phyloP scores from a whole-genome alignment of 768 basidiomycete species.

The Chalciporus piperatus region DNA sequence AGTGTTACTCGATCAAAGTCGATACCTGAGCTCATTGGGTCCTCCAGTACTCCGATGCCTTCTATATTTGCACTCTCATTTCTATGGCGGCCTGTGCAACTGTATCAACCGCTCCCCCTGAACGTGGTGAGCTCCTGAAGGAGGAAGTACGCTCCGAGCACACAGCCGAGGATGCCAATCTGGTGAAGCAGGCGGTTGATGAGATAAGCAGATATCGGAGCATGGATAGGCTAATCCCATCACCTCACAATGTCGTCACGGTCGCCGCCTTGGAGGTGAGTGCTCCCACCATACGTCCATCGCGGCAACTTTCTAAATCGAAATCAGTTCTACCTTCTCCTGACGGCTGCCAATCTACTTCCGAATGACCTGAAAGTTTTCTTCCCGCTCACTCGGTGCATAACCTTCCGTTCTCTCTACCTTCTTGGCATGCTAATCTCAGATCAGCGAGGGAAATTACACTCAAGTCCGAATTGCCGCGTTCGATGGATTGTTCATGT shows the following conservation, averaged over 20 bases:
- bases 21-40: slow-evolving; percentile 1
- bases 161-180: slow-evolving; percentile 62
- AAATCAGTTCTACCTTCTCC: slow-evolving; percentile 71
- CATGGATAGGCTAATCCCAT: slow-evolving; percentile 94
- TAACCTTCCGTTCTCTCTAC: slow-evolving; percentile 3
- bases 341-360: slow-evolving; percentile 73
- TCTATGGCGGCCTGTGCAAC: slow-evolving; percentile 77
- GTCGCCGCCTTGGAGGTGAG: slow-evolving; percentile 86
- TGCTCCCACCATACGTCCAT: slow-evolving; percentile 5
- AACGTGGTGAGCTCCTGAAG: slow-evolving; percentile 73
- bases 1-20: slow-evolving; percentile 28
- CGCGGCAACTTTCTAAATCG: slow-evolving; percentile 5
- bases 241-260: slow-evolving; percentile 91
- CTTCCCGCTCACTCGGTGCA: slow-evolving; percentile 86
- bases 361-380: slow-evolving; percentile 76
- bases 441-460: slow-evolving; percentile 84
- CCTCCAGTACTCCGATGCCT: slow-evolving; percentile 81
- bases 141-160: slow-evolving; percentile 66
- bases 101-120: slow-evolving; percentile 73
- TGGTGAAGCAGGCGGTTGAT: slow-evolving; percentile 70
- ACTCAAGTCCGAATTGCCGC: slow-evolving; percentile 89
- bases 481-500: slow-evolving; percentile 90
- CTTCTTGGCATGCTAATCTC: slow-evolving; percentile 8
- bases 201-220: slow-evolving; percentile 91
- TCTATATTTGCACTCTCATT: slow-evolving; percentile 86